Conservation (phyloP, 228 moss, liverwort and hornwort genomes). For the Sphagnum magellanicum region DNA sequence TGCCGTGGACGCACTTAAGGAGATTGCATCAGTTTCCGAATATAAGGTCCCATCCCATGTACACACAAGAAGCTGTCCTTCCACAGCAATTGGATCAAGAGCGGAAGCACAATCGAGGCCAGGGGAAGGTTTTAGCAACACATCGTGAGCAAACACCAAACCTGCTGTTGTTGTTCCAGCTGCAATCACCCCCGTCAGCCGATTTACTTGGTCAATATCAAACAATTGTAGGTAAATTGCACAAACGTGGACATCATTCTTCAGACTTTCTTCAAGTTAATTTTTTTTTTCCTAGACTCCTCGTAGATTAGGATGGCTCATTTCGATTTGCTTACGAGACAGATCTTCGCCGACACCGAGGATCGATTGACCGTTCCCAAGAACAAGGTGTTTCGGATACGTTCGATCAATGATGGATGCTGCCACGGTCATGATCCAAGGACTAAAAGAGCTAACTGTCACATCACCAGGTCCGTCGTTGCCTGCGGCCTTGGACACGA, state of each 20-base stretch:
- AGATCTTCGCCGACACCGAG: slow-evolving; percentile 15
- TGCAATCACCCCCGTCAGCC: too few species aligned
- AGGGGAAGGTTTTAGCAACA: neutral
- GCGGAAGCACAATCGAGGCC: slow-evolving; percentile 22
- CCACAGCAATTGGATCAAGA: slow-evolving; percentile 6
- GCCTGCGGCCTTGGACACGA: slow-evolving; percentile 41
- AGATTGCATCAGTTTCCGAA: neutral
- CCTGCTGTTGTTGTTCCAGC: too few species aligned
- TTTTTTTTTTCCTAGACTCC: too few species aligned
- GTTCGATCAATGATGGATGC: slow-evolving; percentile 44
- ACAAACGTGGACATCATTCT: too few species aligned
- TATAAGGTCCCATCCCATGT: slow-evolving; percentile 12
- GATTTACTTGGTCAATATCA: too few species aligned
- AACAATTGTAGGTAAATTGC: too few species aligned
- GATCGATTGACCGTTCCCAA: neutral
- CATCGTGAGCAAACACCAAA: too few species aligned
- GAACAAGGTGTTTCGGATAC: slow-evolving; percentile 20
- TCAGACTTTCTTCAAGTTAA: too few species aligned
- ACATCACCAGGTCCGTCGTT: slow-evolving; percentile 28
- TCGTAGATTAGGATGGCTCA: too few species aligned
- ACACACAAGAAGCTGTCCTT: slow-evolving; percentile 37
- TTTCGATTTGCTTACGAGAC: slow-evolving; percentile 23
- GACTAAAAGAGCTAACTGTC: slow-evolving; percentile 35
- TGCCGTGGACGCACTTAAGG: neutral
- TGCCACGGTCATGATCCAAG: slow-evolving; percentile 42